Evolutionary conservation across 1,139 yeast species (phyloP), one percentile per base, ranked within the genome.

Genomic region (Pichia cactophila): DNA sequence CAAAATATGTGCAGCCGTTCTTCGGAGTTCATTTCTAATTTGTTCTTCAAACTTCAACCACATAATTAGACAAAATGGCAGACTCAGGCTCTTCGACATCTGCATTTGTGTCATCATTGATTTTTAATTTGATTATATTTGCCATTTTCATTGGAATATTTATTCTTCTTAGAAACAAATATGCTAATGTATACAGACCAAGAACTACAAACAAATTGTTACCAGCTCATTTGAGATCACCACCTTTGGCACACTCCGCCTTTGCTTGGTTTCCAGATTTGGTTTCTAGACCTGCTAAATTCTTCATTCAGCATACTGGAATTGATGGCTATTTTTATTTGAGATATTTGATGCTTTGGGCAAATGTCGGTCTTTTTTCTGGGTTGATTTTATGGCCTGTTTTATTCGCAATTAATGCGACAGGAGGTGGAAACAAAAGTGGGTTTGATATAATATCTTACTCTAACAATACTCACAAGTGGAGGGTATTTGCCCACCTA

Each of bases 401-500:
- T 42, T 68, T 85, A 48, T 71, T 85, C 45, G 83, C 94, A 1
- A 65, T 84, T 26, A 83, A 84, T 61, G 86, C 84, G 11, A 67
- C 79, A 3, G 73, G 77, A 54, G 88, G 89, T 37, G 73, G 71
- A 17, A 70, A 71, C 33, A 66, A 74, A 48, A 53, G 59, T 0
- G 97, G 97, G 2, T 76, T 92, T 56, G 92, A 92, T 66, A 74
- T 77, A 57, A 75, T 88, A 55, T 81, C 96, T 2, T 87, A 83
- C 61, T 77, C 94, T 39, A 89, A 92, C 63, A 79, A 83, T 42
- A 67, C 65, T 31, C 59, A 78, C 61, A 67, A 69, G 47, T 68
- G 75, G 47, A 75, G 95, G 51, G 86, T 84, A 67, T 92, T 80
- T 66, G 97, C 97, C 2, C 96, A 90, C 63, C 90, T 83, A 2